phyloP scores from a whole-genome alignment of 140 eudicot species.

The Cichorium intybus region DNA sequence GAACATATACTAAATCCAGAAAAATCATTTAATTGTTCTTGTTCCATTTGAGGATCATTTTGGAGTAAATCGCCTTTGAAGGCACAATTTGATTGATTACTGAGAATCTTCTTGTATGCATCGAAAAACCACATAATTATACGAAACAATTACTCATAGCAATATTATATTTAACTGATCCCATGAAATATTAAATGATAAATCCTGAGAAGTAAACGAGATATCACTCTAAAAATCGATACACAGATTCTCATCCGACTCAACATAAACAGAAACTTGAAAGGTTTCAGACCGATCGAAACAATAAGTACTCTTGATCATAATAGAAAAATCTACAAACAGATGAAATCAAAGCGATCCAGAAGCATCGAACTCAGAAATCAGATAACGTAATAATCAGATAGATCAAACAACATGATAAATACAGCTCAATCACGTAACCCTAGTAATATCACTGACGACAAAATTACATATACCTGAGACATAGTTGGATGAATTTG shows the following conservation, averaged over 20 bases:
- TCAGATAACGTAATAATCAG: not conserved
- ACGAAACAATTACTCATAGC: not conserved
- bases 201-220: not conserved
- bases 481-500: slow-evolving; percentile 27
- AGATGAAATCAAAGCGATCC: not conserved
- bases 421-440: not conserved
- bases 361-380: not conserved
- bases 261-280: not conserved
- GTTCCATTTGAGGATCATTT: not conserved
- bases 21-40: not conserved
- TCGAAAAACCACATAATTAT: not conserved
- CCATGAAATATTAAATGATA: not conserved
- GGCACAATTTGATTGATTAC: no score
- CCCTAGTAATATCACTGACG: slow-evolving; percentile 2
- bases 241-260: not conserved
- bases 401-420: not conserved
- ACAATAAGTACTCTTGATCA: not conserved
- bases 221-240: not conserved
- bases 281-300: slow-evolving; percentile 4
- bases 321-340: not conserved
- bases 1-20: slow-evolving; percentile 5
- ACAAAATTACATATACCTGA: slow-evolving; percentile 24
- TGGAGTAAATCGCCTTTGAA: not conserved
- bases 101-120: no score
- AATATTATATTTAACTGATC: not conserved